Percentiles rank a stretch among this genome's conserved stretches.
Evolutionary conservation across 2,329 filamentous ascomycete species (phyloP).

Genomic region (Thyridium curvatum): DNA sequence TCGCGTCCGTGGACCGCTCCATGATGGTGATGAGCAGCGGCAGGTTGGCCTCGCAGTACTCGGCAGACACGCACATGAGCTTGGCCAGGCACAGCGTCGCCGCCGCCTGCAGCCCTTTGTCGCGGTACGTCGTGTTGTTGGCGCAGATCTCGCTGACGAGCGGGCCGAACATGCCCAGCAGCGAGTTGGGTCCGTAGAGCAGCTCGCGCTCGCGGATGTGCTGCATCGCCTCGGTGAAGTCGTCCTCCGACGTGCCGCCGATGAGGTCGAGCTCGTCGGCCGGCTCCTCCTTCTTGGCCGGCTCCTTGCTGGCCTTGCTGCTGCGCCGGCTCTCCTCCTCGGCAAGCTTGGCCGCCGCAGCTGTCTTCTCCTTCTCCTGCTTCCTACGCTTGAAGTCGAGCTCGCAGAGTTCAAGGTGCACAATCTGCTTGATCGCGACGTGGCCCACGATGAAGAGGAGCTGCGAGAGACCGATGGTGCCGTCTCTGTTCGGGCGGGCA

Average conservation of each 20-base stretch:
- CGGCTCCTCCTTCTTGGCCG: constrained; percentile 56
- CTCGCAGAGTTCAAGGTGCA: constrained; percentile 95
- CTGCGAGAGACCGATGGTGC: constrained; percentile 75
- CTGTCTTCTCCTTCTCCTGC: constrained; percentile 73
- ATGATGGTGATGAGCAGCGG: constrained; percentile 96
- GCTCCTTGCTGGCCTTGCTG: constrained; percentile 24
- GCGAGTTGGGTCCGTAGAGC: constrained; percentile 72
- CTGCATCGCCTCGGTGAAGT: constrained; percentile 81
- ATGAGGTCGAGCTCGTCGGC: constrained; percentile 93
- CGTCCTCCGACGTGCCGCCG: constrained; percentile 90
- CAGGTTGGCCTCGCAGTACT: constrained; percentile 92
- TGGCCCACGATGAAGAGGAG: constrained; percentile 93
- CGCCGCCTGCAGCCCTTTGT: constrained; percentile 84
- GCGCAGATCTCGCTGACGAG: constrained; percentile 90
- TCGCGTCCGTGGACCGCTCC: constrained; percentile 86
- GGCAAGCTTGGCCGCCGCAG: constrained; percentile 37
- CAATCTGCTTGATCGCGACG: constrained; percentile 97
- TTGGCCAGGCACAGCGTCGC: constrained; percentile 94
- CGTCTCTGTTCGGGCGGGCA: constrained; percentile 51
- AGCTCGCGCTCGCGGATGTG: constrained; percentile 82
- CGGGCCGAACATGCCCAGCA: constrained; percentile 86
- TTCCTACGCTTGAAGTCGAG: constrained; percentile 97
- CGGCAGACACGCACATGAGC: constrained; percentile 95
- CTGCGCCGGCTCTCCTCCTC: constrained; percentile 19
- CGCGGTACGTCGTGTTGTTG: constrained; percentile 87